Conservation (phyloP, 208 protist genomes). For the Spironucleus salmonicida region DNA sequence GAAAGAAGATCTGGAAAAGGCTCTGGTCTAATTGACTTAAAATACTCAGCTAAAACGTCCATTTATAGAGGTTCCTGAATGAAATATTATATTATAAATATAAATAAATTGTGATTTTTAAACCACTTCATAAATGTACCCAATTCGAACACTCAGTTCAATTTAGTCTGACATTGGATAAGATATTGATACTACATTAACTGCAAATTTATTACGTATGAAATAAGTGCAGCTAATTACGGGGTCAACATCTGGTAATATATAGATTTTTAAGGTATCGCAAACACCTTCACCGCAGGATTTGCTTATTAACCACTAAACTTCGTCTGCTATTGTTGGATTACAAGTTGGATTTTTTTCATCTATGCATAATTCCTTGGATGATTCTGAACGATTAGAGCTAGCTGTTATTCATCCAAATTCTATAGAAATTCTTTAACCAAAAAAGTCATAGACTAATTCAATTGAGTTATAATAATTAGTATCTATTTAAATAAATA, state of each 20-base stretch:
- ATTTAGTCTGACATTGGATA: too few relatives aligned
- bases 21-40: too few relatives aligned
- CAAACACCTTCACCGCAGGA: neutral
- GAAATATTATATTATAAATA: too few relatives aligned
- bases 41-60: too few relatives aligned
- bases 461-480: neutral
- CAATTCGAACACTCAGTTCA: too few relatives aligned
- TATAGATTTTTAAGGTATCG: neutral
- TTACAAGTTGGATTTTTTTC: neutral
- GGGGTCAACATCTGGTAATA: neutral
- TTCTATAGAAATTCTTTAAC: neutral
- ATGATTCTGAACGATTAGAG: neutral
- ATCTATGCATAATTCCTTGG: neutral
- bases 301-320: neutral
- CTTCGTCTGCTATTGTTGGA: neutral
- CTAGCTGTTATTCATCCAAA: neutral
- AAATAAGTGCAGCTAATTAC: neutral
- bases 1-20: too few relatives aligned
- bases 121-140: too few relatives aligned
- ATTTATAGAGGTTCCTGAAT: too few relatives aligned
- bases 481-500: neutral
- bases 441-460: neutral
- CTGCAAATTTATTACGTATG: too few relatives aligned
- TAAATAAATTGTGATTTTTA: too few relatives aligned
- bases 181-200: too few relatives aligned